Base-by-base conservation (phyloP, 768 basidiomycete species). In the Dacryopinax primogenitus region DNA sequence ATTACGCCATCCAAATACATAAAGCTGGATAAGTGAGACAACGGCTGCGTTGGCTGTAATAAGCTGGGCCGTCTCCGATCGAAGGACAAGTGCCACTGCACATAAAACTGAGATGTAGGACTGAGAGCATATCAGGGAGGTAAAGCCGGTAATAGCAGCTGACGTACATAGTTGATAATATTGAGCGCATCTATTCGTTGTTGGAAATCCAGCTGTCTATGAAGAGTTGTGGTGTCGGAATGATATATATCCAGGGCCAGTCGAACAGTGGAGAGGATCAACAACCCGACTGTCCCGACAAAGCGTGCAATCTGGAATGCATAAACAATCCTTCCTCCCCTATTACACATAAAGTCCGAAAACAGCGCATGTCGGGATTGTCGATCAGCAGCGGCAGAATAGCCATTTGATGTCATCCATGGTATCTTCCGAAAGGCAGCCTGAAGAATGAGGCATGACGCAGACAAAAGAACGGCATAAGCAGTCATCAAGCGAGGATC, bases 1-100 rank as follows among this genome's bases (percentile, higher is more conserved):
- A 64, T 78, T 75, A 1, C 70, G 66, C 45, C 67, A 70, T 1
- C 33, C 11, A 45, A 64, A 66, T 7, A 62, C 26, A 58, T 30
- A 58, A 30, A 13, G 21, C 26, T 58, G 51, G 26, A 18, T 18
- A 15, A 58, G 26, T 13, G 32, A 18, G 26, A 58, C 30, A 9
- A 32, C 21, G 23, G 15, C 51, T 18, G 26, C 51, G 21, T 58
- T 58, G 30, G 3, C 26, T 6, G 51, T 58, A 15, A 58, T 7
- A 9, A 32, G 15, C 26, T 32, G 26, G 15, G 51, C 21, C 9
- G 26, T 30, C 7, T 26, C 32, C 23, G 26, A 30, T 9, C 32
- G 51, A 23, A 58, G 26, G 11, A 32, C 51, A 21, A 58, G 11
- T 6, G 30, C 51, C 15, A 21, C 18, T 15, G 21, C 13, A 30